Evolutionary conservation across 1,139 yeast species (phyloP).

Genomic region (Kodamaea alishanica): DNA sequence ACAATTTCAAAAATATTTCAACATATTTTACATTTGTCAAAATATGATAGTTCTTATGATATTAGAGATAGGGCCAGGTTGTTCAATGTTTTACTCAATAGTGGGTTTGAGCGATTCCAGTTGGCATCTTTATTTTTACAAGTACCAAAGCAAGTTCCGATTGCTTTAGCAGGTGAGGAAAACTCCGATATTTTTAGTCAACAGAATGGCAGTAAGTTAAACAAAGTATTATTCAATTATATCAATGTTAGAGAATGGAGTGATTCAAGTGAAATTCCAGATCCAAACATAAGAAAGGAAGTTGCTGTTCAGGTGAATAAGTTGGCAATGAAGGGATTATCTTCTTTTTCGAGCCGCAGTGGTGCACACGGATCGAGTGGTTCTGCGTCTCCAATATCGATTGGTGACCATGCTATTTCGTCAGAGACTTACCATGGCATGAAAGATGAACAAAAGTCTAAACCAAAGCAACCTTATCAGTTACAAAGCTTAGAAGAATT

Average conservation of each 20-base stretch:
- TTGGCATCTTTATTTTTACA: conserved; percentile 76
- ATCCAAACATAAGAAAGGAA: conserved; percentile 37
- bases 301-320: conserved; percentile 25
- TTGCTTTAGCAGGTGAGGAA: conserved; percentile 8
- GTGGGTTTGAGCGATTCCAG: conserved; percentile 37
- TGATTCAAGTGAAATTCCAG: conserved; percentile 31
- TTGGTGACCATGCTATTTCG: conserved; percentile 24
- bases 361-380: conserved; percentile 8
- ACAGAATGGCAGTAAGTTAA: not conserved
- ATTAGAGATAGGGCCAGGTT: conserved; percentile 83
- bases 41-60: conserved; percentile 74
- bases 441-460: conserved; percentile 2
- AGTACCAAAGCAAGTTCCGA: conserved; percentile 73
- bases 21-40: conserved; percentile 59
- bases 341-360: conserved; percentile 7
- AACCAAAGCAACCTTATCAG: conserved; percentile 39
- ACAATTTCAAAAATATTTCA: conserved; percentile 56
- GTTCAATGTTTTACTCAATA: conserved; percentile 49
- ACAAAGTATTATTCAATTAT: conserved; percentile 17
- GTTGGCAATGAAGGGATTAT: conserved; percentile 15
- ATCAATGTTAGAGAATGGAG: conserved; percentile 35
- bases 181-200: not conserved
- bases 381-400: conserved; percentile 21
- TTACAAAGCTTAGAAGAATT: conserved; percentile 84
- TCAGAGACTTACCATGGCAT: conserved; percentile 18